Base-by-base conservation (phyloP, 768 basidiomycete genomes). In the Boletus subcaerulescens region DNA sequence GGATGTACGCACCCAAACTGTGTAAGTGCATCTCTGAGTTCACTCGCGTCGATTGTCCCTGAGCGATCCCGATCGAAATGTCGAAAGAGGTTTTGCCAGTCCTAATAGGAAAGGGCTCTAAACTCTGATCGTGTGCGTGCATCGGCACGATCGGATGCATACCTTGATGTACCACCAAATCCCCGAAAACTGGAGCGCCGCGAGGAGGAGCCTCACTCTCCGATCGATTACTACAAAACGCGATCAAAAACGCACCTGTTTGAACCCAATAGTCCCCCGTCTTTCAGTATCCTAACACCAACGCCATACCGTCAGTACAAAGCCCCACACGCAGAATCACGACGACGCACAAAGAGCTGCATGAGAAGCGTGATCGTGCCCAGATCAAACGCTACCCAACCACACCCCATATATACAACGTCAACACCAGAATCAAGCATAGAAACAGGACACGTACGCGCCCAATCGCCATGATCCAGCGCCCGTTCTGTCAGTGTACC, bases 311-410 rank as follows among this genome's bases (percentile, higher is more conserved):
- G 29, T 29, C 29, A 31, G 26, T 29, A 29, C 29, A 8, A 26
- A 26, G 8, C 8, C 26, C n/a, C 33, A 14, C 33, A 31, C 10
- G 3, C 13, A 12, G 12, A 10, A 22, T 5, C 22, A 5, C 42
- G 17, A 17, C 40, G 35, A 50, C 85, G 62, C 52, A 89, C 89
- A 69, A 93, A 93, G 58, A 93, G 60, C 24, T 77, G 77, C 86
- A 93, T 91, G 58, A 92, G 76, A 33, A 92, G 77, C 75, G 90
- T 91, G 69, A 92, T 87, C 24, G 91, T 93, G 63, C 92, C 91
- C 52, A 89, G 73, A 72, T 92, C 91, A 64, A 93, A 93, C 6
- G 85, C 89, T 90, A 15, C 45, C 11, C 22, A 3, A 3, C 3
- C 22, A 22, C 22, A 22, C n/a, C 31, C n/a, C n/a, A n/a, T n/a